Evolutionary conservation across 2,329 filamentous ascomycete genomes (phyloP).

Genomic region (Sporothrix euskadiensis): DNA sequence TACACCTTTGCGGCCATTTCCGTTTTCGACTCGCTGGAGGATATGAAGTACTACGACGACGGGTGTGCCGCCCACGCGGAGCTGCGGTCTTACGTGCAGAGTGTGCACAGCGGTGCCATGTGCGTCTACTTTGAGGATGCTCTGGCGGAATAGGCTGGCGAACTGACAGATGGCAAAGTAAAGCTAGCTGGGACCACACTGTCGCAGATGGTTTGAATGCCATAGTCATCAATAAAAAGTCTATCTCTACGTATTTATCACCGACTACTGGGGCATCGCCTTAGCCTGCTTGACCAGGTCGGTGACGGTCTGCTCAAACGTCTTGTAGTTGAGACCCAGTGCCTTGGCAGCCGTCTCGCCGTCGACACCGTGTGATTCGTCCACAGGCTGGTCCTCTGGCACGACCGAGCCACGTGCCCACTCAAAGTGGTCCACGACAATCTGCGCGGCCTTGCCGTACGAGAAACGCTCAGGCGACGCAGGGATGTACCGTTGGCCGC

Average conservation of each 20-base stretch:
- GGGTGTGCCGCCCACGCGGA: constrained; percentile 47
- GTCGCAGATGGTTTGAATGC: neutral
- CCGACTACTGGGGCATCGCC: neutral
- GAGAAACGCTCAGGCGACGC: constrained; percentile 48
- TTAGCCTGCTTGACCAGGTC: constrained; percentile 26
- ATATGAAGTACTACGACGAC: constrained; percentile 70
- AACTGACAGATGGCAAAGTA: neutral
- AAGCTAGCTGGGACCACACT: too few relatives aligned
- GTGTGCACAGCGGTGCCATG: constrained; percentile 39
- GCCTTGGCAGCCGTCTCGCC: constrained; percentile 25
- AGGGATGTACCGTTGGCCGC: constrained; percentile 35
- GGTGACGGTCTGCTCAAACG: constrained; percentile 26
- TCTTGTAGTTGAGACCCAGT: constrained; percentile 24
- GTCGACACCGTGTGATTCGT: constrained; percentile 29
- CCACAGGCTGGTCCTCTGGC: constrained; percentile 22
- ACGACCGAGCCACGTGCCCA: constrained; percentile 35
- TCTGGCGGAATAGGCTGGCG: neutral
- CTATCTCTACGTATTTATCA: neutral
- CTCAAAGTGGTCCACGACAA: constrained; percentile 46
- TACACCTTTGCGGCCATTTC: constrained; percentile 65
- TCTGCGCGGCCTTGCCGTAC: constrained; percentile 47
- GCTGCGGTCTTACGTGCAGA: constrained; percentile 43
- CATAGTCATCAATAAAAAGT: neutral
- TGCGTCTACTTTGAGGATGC: constrained; percentile 28
- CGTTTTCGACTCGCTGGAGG: constrained; percentile 63